Evolutionary conservation across 148 eudicot species (phyloP), one percentile per base, ranked within the genome.

Genomic region (Persicaria tinctoria): DNA sequence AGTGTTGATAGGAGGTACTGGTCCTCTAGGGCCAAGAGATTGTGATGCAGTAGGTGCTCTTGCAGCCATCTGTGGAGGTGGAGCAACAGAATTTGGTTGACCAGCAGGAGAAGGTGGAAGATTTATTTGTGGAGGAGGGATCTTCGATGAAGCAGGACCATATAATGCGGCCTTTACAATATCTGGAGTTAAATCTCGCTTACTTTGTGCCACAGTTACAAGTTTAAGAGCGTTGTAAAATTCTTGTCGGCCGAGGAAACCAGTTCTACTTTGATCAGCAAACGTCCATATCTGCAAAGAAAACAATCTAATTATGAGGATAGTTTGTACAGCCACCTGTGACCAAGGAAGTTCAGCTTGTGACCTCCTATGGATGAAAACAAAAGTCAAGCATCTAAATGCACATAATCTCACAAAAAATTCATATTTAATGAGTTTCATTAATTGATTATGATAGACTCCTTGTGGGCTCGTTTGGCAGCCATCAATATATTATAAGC

Each of bases 151-250:
- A 82, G 99, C 99, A 49, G 97, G 92, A 73, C 97, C 97, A 78
- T 84, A 87, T 77, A 95, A 73, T 74, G 99, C 99, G 23, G 97
- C 97, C 82, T 89, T 95, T n/a, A 95, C 99, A 82, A 95, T 92
- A 75, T 95, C 99, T 5, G 96, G 89, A 50, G 96, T 90, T 80
- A 95, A 77, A n/a, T 95, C 99, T 53, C 99, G 87, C 84, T 90
- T 95, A 84, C 92, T 89, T 78, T 95, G 99, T 56, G 96, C 99
- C 73, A 95, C 99, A 9, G 99, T 95, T 38, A 95, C 96, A 49
- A 95, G 92, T 81, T 89, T 95, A 44, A 95, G 92, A 32, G 97
- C 97, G 79, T 95, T 95, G 78, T 84, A 95, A 79, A 95, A 95
- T 75, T 92, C 99, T 59, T 84, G 84, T 46, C 94, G 89, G 11